Evolutionary conservation across 495 filamentous ascomycete genomes (phyloP), one percentile per base, ranked within the genome.

Genomic region (Neurospora pannonica): DNA sequence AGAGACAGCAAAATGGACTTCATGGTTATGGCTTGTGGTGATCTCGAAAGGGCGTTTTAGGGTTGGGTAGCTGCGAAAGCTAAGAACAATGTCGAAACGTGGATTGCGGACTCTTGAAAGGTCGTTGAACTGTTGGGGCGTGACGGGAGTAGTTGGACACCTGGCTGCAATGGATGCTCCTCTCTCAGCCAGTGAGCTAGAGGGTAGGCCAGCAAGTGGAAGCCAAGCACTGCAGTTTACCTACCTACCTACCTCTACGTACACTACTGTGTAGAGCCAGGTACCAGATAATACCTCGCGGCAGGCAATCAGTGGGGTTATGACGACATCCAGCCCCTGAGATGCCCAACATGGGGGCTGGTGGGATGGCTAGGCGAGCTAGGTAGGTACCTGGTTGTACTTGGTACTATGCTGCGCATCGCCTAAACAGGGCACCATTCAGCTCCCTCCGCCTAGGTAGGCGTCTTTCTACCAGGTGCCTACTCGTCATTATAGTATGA

Each of bases 1-100:
- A 93, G 82, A 75, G 88, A 84, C 74, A 90, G 77, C 71, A 92
- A 77, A 79, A 90, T 76, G 81, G 85, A 81, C 81, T 87, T 81
- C 90, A 91, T 89, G 6, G 3, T 67, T 31, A 15, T 19, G 28
- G 54, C 28, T 34, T 67, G 24, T 19, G 13, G 28, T 28, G 28
- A 60, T 28, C 11, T 28, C 21, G 24, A 7, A 28, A 31, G 28
- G 54, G 54, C 54, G 54, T 31, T 36, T 67, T 7, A 15, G 15
- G 15, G 54, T 34, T 34, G 28, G 15, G 54, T 34, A 34, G 24
- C 24, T 67, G 54, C 13, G 54, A 67, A 67, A 67, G 54, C 5
- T 24, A 6, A 28, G 21, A 28, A 28, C 5, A 15, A 60, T 3
- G 46, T 54, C 11, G 21, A 54, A 54, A 54, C 21, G 21, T 54